Conservation (phyloP, 1,139 yeast genomes). For the Debaryomyces udenii region DNA sequence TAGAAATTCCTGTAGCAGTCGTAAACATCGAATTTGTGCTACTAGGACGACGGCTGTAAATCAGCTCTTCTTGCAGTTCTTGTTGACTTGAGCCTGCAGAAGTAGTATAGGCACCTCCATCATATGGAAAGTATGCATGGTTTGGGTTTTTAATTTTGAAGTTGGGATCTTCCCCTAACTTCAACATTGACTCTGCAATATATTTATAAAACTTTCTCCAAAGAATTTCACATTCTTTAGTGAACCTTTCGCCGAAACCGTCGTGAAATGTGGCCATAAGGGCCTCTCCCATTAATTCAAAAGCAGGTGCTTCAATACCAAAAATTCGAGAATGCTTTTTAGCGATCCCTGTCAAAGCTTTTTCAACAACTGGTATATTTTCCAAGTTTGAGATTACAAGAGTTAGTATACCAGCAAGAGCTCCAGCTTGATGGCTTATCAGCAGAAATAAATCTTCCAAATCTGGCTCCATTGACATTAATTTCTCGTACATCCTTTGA, state of each 20-base stretch:
- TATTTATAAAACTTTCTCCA: constrained; percentile 71
- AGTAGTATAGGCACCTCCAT: background rate
- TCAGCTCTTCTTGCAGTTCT: background rate
- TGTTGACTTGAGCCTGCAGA: too few relatives aligned
- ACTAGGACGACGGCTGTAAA: background rate
- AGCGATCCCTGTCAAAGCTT: constrained; percentile 64
- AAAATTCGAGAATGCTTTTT: constrained; percentile 76
- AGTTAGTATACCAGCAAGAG: constrained; percentile 79
- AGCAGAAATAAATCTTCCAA: constrained; percentile 64
- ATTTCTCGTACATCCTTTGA: constrained; percentile 63
- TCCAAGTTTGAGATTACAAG: constrained; percentile 55
- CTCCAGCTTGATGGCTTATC: constrained; percentile 69
- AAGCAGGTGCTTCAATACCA: constrained; percentile 73
- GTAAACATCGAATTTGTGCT: background rate
- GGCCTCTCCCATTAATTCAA: constrained; percentile 80
- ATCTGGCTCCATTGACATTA: constrained; percentile 54
- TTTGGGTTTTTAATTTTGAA: background rate
- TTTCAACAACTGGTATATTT: constrained; percentile 51
- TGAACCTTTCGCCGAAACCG: constrained; percentile 55
- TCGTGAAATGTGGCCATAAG: constrained; percentile 73
- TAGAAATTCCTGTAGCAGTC: background rate
- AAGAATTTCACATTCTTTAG: constrained; percentile 57
- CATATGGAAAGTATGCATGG: background rate
- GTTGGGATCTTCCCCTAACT: constrained; percentile 67
- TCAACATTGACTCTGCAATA: constrained; percentile 66